Conservation (phyloP, 208 protist species). For the Trichomonas vaginalis region DNA sequence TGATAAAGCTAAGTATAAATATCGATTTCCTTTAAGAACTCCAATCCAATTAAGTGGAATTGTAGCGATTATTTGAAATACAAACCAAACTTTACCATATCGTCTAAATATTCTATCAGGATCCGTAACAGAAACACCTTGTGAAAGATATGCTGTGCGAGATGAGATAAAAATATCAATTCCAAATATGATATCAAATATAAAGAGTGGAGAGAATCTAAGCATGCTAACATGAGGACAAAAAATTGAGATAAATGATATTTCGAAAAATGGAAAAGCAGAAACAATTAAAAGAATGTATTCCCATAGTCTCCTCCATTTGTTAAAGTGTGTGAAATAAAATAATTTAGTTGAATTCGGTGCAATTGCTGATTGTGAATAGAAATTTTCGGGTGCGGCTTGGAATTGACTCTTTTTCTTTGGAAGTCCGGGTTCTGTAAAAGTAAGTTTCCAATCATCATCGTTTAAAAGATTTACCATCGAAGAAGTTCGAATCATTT, state of each 20-base stretch:
- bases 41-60: slow-evolving; percentile 1
- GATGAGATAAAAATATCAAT: neutral
- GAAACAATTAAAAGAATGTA: slow-evolving; percentile 5
- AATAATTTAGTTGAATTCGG: neutral
- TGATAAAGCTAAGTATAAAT: neutral
- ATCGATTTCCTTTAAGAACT: neutral
- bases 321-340: neutral
- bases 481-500: neutral
- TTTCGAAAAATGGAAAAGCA: neutral
- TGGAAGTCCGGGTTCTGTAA: neutral
- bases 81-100: neutral
- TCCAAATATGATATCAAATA: neutral
- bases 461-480: neutral
- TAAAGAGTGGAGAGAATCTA: neutral
- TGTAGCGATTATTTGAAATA: neutral
- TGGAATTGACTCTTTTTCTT: neutral
- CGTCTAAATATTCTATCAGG: neutral
- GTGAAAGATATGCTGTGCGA: neutral
- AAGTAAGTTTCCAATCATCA: neutral
- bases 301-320: neutral
- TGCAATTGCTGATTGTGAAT: neutral
- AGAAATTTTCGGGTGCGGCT: neutral
- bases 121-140: neutral
- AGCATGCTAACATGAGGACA: neutral
- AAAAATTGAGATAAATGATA: neutral